Base-by-base conservation (phyloP, 345 rosid genomes). In the Ceriops zippeliana region DNA sequence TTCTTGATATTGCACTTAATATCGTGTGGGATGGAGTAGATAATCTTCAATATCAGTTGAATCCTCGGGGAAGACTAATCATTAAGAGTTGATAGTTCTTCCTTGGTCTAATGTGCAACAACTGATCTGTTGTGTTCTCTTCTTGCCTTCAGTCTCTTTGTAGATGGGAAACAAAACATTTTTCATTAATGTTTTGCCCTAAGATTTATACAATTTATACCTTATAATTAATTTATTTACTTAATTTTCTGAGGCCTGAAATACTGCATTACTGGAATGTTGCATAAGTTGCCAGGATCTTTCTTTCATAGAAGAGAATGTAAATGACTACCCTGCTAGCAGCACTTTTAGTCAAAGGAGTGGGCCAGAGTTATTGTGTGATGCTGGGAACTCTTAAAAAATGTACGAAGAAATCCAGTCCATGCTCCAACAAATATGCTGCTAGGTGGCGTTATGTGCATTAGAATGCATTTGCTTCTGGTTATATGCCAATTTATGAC, bases 31-130 rank as follows among this genome's bases (percentile, higher is more conserved):
- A n/a, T 21, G 61, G 57, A 56, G 56, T 63, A 9, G 13, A 27
- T 52, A 58, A 58, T 27, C 69, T 63, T 46, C 52, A 52, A 42
- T 20, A 56, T 27, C 59, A 34, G 34, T 62, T 31, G n/a, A 57
- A 15, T 53, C 54, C 32, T 38, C 7, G 13, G 57, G 49, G 62
- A 27, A 32, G 21, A 34, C 53, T 54, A 13, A 24, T 61, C 61
- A 19, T 22, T 54, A 22, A 13, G 5, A 22, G 56, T 34, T 22
- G 19, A 19, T 54, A 7, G 38, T 63, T 24, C 1, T 63, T 24
- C 3, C 27, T 54, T 63, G 46, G 7, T 52, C 15, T 24, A 38
- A 34, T 24, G 21, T 26, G 10, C n/a, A 24, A 10, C 31, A 38
- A 69, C 61, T 21, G 24, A n/a, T 37, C 1, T n/a, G 2, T 21